Base-by-base conservation (phyloP, 1,139 yeast genomes). In the Blastobotrys capitulatus region DNA sequence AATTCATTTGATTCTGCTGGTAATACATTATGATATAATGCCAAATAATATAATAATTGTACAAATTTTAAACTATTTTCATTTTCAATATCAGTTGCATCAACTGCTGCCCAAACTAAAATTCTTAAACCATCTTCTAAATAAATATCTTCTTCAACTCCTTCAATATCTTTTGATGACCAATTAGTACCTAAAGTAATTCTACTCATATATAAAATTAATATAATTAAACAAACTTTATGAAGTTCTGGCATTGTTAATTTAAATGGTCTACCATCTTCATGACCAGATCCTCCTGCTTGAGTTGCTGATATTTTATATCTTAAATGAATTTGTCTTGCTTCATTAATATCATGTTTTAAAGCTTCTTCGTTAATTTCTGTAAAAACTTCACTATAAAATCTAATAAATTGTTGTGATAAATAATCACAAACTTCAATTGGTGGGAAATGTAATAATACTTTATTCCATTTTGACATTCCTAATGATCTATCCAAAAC, bases 371-470 rank as follows among this genome's bases (percentile, higher is more conserved):
- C 49, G 20, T 51, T 49, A 8, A 51, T 42, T 7, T 48, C 52
- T 31, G 48, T 50, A 44, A 53, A 51, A n/a, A 56, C 35, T n/a
- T 48, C 44, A 44, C 57, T 55, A 12, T 53, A 50, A 8, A 54
- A 41, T 10, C 40, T 31, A 15, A 54, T 29, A 45, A 52, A 58
- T 18, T 53, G 44, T 20, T 50, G 51, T 5, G 52, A 37, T 31
- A 57, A 40, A 15, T 42, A 46, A 25, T 50, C 52, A 18, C 54
- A 50, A 2, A 57, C 41, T 38, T 47, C 49, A 8, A 50, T 35
- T 1, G 56, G 53, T 19, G 61, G 61, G 31, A 57, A 47, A 29
- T 49, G 54, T 16, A 50, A 49, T 12, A 57, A 47, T 7, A 55
- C 49, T 15, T 46, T 47, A 29, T 46, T 50, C 60, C 60, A 57